Base-by-base conservation (phyloP, 2,329 filamentous ascomycete species). In the Colletotrichum sp. region DNA sequence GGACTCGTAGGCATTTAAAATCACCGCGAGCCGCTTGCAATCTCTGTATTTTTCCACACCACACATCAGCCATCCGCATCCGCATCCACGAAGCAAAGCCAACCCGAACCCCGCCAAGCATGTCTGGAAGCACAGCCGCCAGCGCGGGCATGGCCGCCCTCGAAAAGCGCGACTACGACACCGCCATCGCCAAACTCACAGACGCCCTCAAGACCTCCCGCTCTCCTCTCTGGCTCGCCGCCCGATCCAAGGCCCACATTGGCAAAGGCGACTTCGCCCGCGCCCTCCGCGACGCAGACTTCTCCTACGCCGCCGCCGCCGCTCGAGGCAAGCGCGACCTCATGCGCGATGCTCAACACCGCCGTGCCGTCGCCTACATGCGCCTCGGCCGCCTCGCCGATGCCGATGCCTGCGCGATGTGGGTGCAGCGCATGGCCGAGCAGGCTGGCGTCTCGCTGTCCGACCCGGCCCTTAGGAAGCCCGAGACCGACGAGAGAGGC, bases 271-370 rank as follows among this genome's bases (percentile, higher is more conserved):
- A 92, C 67, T 89, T 91, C 72, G 87, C 91, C 4, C 88, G 90
- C 26, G 94, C 95, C 2, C 90, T 97, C 60, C 87, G 86, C 52
- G 94, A 96, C 84, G 92, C 93, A 48, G 92, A 95, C 77, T 88
- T 89, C 64, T 94, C 93, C 4, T 90, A 94, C 69, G 85, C 89
- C 48, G 85, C 89, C 6, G 93, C 93, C 4, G 87, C 86, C 30
- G 89, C 93, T 77, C 93, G 96, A 55, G 94, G 91, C 36, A 94
- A 93, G 80, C 92, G 94, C 67, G 92, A 95, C 78, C 89, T 94
- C 34, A 95, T 98, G 83, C 89, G 93, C 62, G 91, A 95, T n/a
- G 93, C 95, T 3, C 95, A 98, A 81, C 92, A 97, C 80, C 92
- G 96, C 79, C 92, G 96, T 48, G 94, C 92, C 7, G 91, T 98